phyloP scores from a whole-genome alignment of 2,329 filamentous ascomycete genomes.

The Aspergillus proliferans region DNA sequence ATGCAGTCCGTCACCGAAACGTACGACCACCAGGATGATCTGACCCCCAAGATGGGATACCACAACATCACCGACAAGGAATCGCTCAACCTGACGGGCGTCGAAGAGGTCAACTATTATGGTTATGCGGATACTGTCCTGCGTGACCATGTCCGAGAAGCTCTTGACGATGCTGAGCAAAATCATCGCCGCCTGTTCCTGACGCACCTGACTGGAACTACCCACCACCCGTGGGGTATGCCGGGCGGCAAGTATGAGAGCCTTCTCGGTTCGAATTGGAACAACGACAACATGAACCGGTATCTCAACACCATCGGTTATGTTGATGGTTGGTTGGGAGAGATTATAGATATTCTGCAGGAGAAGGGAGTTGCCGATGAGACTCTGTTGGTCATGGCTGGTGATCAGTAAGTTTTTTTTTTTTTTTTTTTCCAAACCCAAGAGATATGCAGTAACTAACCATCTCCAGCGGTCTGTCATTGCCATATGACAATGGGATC shows the following conservation, averaged over 20 bases:
- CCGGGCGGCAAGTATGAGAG: background rate
- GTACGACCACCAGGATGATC: constrained; percentile 20
- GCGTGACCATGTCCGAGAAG: constrained; percentile 27
- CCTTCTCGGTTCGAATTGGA: background rate
- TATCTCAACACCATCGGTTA: constrained; percentile 28
- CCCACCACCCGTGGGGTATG: constrained; percentile 26
- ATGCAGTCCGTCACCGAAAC: constrained; percentile 25
- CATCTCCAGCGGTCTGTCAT: constrained; percentile 21
- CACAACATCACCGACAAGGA: constrained; percentile 15
- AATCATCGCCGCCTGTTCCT: constrained; percentile 28
- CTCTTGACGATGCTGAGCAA: constrained; percentile 24
- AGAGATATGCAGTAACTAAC: constrained; percentile 1
- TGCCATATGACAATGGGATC: constrained; percentile 29
- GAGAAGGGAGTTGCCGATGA: constrained; percentile 27
- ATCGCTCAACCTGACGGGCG: constrained; percentile 3
- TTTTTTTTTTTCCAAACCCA: background rate
- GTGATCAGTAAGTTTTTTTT: constrained; percentile 24
- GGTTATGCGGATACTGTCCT: constrained; percentile 28
- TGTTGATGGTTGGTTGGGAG: constrained; percentile 24
- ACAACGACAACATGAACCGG: constrained; percentile 20
- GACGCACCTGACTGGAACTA: constrained; percentile 28
- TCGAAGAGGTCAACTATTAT: constrained; percentile 27
- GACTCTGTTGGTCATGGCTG: constrained; percentile 29
- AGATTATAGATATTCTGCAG: constrained; percentile 24
- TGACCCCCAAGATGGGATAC: constrained; percentile 21